phyloP scores from a whole-genome alignment of 164 flowering plant species.

The Vitis amurensis region DNA sequence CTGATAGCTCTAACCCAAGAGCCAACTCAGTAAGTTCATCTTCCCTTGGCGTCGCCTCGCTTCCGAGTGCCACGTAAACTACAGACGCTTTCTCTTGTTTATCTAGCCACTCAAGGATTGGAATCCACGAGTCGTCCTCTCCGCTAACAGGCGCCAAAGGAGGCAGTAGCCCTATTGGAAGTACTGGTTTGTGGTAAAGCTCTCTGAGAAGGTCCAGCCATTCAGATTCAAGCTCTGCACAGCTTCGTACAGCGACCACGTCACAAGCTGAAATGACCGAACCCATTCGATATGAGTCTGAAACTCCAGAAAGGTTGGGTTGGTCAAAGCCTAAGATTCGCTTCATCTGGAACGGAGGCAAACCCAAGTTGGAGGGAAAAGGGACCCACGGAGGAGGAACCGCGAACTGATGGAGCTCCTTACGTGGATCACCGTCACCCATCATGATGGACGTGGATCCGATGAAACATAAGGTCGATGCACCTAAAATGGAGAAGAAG shows the following conservation, averaged over 20 bases:
- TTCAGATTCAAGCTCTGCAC: constrained; percentile 21
- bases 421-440: not conserved
- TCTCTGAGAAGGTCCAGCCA: constrained; percentile 18
- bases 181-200: constrained; percentile 14
- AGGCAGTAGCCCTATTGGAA: constrained; percentile 33
- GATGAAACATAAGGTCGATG: constrained; percentile 6
- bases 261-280: constrained; percentile 5
- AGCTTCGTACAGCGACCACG: constrained; percentile 14
- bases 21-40: not conserved
- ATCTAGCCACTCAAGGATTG: not conserved
- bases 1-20: constrained; percentile 1
- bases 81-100: not conserved
- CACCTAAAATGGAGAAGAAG: constrained; percentile 14
- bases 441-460: not conserved
- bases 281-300: constrained; percentile 13
- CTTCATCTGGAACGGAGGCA: constrained; percentile 7
- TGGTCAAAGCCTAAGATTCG: not conserved
- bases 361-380: constrained; percentile 7
- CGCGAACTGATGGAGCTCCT: constrained; percentile 2
- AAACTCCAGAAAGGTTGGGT: not conserved
- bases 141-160: not conserved
- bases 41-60: constrained; percentile 1
- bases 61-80: not conserved
- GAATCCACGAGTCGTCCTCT: not conserved
- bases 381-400: constrained; percentile 22